These are phyloP conservation scores for Solidago caesia DNA, from an alignment of 129 eudicot species.

Conservation along the genomic window DNA sequence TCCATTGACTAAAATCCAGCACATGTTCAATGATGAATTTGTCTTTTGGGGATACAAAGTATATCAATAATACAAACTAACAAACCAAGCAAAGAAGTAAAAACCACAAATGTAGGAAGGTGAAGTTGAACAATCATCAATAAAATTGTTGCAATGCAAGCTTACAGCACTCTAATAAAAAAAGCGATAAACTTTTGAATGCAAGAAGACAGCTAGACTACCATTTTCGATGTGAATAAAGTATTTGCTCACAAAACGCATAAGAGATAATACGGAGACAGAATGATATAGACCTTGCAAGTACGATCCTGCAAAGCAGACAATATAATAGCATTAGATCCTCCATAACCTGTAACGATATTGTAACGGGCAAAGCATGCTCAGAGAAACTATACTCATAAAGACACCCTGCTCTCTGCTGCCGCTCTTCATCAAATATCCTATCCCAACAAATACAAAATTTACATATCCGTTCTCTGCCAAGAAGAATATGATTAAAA, in stretches of 20 bases:
- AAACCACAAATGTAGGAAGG: not conserved
- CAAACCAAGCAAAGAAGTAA: not conserved
- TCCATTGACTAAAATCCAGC: not conserved
- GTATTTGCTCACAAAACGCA: not conserved
- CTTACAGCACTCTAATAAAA: not conserved
- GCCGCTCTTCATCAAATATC: constrained; percentile 71
- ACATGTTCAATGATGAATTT: not conserved
- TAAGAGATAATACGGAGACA: not conserved
- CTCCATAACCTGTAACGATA: constrained; percentile 69
- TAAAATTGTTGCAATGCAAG: constrained; percentile 7
- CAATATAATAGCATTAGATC: constrained; percentile 75
- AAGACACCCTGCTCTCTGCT: constrained; percentile 59
- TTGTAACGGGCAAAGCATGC: constrained; percentile 82
- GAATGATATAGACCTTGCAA: constrained; percentile 64
- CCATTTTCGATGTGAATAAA: not conserved
- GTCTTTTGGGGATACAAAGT: not conserved
- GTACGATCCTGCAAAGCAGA: constrained; percentile 92
- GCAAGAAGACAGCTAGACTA: constrained; percentile 14
- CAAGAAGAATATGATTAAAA: not conserved
- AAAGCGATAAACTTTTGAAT: not conserved
- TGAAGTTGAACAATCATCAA: not conserved
- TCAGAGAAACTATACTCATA: constrained; percentile 82
- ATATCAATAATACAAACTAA: not conserved
- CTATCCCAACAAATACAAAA: constrained; percentile 28
- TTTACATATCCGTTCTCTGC: not conserved